Conservation (phyloP, 2,329 filamentous ascomycete genomes). For the Ceratocystiopsis sp. region DNA sequence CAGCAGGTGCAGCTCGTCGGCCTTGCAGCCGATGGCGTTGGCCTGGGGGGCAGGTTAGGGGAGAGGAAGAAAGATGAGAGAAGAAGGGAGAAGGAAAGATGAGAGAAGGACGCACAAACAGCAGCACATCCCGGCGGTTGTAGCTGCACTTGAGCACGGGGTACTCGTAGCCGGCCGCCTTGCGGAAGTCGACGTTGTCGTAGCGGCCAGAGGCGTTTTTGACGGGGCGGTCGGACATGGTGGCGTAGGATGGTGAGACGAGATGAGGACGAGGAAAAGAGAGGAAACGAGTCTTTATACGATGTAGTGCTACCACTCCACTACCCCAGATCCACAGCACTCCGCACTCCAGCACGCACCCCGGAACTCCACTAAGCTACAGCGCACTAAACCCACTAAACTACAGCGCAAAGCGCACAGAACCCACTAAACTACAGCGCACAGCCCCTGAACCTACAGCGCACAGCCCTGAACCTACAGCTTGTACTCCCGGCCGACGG, state of each 20-base stretch:
- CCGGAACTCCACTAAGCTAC: too few relatives aligned
- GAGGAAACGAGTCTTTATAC: background rate
- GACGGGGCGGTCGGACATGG: slow-evolving; percentile 14
- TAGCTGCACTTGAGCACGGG: slow-evolving; percentile 22
- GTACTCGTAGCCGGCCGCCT: slow-evolving; percentile 20
- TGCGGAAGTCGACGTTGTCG: slow-evolving; percentile 24
- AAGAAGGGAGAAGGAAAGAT: background rate
- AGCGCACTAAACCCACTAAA: too few relatives aligned
- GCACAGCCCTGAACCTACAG: too few relatives aligned
- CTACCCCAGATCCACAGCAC: too few relatives aligned
- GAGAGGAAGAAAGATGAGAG: background rate
- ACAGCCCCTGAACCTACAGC: too few relatives aligned
- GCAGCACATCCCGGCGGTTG: slow-evolving; percentile 24
- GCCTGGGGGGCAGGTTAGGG: slow-evolving; percentile 11
- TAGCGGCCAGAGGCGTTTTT: slow-evolving; percentile 22
- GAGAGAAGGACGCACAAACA: slow-evolving; percentile 17
- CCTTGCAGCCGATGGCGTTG: slow-evolving; percentile 21
- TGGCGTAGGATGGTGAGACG: background rate
- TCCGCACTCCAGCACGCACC: too few relatives aligned
- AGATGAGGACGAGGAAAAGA: background rate
- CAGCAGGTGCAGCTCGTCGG: slow-evolving; percentile 24
- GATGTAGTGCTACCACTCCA: too few relatives aligned
- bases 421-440: too few relatives aligned
- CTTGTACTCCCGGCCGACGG: background rate
- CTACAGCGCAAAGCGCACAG: too few relatives aligned